These are phyloP conservation scores for Fusarium verrucosum DNA, from an alignment of 2,329 filamentous ascomycete species.

Conservation along the genomic window DNA sequence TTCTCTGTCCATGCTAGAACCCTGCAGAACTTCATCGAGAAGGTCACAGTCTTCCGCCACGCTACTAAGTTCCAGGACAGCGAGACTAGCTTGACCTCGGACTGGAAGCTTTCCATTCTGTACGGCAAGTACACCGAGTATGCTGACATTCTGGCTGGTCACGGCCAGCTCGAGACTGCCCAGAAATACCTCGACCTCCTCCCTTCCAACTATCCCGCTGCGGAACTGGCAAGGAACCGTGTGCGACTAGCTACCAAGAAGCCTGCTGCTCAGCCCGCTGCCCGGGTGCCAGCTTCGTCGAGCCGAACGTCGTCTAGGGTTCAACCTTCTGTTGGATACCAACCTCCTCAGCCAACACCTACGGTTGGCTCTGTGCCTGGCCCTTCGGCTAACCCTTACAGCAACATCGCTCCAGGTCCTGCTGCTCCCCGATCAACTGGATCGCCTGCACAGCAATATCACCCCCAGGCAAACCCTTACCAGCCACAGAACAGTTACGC, in stretches of 20 bases:
- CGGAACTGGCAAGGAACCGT: slow-evolving; percentile 85
- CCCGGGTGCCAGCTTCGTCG: slow-evolving; percentile 43
- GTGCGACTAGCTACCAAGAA: slow-evolving; percentile 82
- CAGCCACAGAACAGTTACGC: slow-evolving; percentile 44
- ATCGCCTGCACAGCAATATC: slow-evolving; percentile 49
- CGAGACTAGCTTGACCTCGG: slow-evolving; percentile 74
- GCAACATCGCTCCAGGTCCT: slow-evolving; percentile 52
- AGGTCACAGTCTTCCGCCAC: slow-evolving; percentile 95
- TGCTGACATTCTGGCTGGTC: slow-evolving; percentile 90
- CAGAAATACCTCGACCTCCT: slow-evolving; percentile 92
- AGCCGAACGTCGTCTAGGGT: slow-evolving; percentile 53
- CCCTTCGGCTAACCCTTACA: slow-evolving; percentile 51
- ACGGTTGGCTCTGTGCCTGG: slow-evolving; percentile 36
- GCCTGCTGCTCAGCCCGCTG: slow-evolving; percentile 41
- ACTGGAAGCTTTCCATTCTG: slow-evolving; percentile 87
- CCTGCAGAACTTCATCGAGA: slow-evolving; percentile 95
- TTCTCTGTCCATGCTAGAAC: slow-evolving; percentile 92
- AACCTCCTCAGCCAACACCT: slow-evolving; percentile 54
- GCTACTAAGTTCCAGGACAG: slow-evolving; percentile 90
- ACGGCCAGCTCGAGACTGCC: slow-evolving; percentile 86
- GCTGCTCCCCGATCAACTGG: slow-evolving; percentile 34
- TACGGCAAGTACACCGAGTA: slow-evolving; percentile 98
- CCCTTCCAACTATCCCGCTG: slow-evolving; percentile 82
- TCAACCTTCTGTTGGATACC: slow-evolving; percentile 57
- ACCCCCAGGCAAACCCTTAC: slow-evolving; percentile 51